A percentile compares a stretch with the other conserved stretches of the same genome.
phyloP scores from a whole-genome alignment of 2,329 filamentous ascomycete species.

The Knufia fluminis region DNA sequence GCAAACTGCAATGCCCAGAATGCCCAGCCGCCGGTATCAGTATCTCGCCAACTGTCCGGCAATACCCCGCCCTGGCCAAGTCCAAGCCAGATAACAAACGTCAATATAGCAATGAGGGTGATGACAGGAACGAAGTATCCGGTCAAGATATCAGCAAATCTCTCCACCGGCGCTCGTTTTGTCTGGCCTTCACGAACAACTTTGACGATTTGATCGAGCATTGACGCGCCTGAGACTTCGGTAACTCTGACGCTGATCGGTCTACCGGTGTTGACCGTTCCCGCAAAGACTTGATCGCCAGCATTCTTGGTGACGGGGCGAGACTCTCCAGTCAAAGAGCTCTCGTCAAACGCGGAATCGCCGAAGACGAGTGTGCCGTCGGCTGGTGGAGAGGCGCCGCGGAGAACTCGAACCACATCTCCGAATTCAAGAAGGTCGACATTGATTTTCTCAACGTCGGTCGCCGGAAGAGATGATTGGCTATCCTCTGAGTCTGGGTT shows the following conservation, averaged over 20 bases:
- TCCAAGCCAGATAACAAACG: constrained; percentile 87
- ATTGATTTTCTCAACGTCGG: neutral
- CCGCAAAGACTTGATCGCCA: constrained; percentile 70
- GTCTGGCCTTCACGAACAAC: constrained; percentile 94
- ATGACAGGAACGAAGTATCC: constrained; percentile 90
- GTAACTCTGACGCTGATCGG: constrained; percentile 85
- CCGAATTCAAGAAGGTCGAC: constrained; percentile 73
- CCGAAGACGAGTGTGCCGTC: constrained; percentile 79
- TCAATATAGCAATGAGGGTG: constrained; percentile 68
- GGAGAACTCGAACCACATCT: constrained; percentile 82
- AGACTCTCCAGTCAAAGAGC: constrained; percentile 94
- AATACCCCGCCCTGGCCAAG: constrained; percentile 76
- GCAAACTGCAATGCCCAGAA: constrained; percentile 97
- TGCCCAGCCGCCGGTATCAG: constrained; percentile 73
- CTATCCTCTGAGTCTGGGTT: neutral
- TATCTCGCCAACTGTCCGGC: constrained; percentile 72
- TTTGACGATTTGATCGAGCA: constrained; percentile 93
- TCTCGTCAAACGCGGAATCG: constrained; percentile 89
- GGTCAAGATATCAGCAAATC: constrained; percentile 77
- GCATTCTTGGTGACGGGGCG: constrained; percentile 86
- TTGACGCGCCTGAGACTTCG: constrained; percentile 81
- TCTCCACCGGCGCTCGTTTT: constrained; percentile 82
- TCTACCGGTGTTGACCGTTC: constrained; percentile 87
- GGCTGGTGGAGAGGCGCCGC: constrained; percentile 90
- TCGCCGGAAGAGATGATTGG: constrained; percentile 2